phyloP scores from a whole-genome alignment of 1,284 basidiomycete species.

The Fereydounia khargensis region DNA sequence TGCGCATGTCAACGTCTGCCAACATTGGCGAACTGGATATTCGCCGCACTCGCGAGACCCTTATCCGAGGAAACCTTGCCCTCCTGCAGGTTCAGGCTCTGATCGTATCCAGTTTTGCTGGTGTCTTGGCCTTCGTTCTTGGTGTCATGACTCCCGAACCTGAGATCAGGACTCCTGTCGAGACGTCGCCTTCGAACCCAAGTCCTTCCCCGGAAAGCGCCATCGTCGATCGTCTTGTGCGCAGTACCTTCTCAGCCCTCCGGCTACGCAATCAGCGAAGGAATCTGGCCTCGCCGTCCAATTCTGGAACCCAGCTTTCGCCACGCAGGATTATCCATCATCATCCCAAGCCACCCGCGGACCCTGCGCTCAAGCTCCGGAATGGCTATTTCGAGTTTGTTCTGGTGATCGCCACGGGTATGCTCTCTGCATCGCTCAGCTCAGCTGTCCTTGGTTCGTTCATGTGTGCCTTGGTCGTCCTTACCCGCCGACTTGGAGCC shows the following conservation, averaged over 20 bases:
- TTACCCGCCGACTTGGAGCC: slow-evolving; percentile 72
- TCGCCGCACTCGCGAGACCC: slow-evolving; percentile 65
- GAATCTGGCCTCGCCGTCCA: no score
- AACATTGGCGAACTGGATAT: slow-evolving; percentile 85
- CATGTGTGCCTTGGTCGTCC: slow-evolving; percentile 81
- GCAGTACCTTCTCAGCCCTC: background rate
- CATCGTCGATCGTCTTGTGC: background rate
- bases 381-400: slow-evolving; percentile 64
- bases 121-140: slow-evolving; percentile 73
- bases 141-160: slow-evolving; percentile 58
- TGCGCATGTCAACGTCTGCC: slow-evolving; percentile 61
- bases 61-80: slow-evolving; percentile 79
- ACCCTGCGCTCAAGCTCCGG: slow-evolving; percentile 47
- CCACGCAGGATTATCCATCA: slow-evolving; percentile 51
- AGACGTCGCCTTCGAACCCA: background rate
- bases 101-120: slow-evolving; percentile 82
- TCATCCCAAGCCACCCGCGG: slow-evolving; percentile 47
- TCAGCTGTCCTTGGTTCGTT: slow-evolving; percentile 82
- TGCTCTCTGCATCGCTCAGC: slow-evolving; percentile 80
- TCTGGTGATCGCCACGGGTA: slow-evolving; percentile 82
- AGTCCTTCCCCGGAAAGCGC: background rate
- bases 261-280: background rate
- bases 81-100: slow-evolving; percentile 91
- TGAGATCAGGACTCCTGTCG: slow-evolving; percentile 6
- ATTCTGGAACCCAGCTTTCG: slow-evolving; percentile 19